Evolutionary conservation across 768 basidiomycete species (phyloP).

Genomic region (Pulveroboletus ravenelii): DNA sequence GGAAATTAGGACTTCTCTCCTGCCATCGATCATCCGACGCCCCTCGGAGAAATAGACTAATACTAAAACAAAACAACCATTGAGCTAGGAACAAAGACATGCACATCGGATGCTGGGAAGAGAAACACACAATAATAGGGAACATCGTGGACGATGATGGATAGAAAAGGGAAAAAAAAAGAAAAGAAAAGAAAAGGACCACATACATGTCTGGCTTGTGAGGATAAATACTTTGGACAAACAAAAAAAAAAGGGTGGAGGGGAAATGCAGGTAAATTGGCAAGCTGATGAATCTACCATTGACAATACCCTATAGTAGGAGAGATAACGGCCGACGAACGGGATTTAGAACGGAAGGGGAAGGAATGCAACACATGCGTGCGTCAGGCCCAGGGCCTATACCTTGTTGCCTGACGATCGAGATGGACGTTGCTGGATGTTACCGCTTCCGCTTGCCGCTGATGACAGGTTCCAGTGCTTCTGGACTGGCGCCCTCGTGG

Average conservation of each 20-base stretch:
- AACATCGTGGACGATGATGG: not conserved
- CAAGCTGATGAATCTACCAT: not conserved
- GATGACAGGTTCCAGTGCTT: constrained; percentile 8
- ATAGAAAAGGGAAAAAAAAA: too few species aligned
- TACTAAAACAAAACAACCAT: too few species aligned
- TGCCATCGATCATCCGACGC: too few species aligned
- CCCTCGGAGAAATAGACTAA: too few species aligned
- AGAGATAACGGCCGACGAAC: not conserved
- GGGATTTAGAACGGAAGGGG: not conserved
- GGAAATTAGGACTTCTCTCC: too few species aligned
- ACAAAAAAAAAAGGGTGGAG: not conserved
- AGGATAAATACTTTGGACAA: constrained; percentile 12
- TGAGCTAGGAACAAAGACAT: not conserved
- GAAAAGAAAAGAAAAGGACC: not conserved
- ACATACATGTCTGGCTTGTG: not conserved
- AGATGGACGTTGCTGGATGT: not conserved
- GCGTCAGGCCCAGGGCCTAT: too few species aligned
- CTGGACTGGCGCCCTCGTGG: not conserved
- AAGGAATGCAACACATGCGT: not conserved
- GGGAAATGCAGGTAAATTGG: not conserved
- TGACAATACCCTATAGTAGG: constrained; percentile 12
- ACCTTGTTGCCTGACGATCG: not conserved
- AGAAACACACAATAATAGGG: not conserved
- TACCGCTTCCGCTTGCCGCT: constrained; percentile 25
- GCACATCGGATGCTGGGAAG: not conserved